Evolutionary conservation across 371 early-diverging fungal genomes (phyloP), one percentile per base, ranked within the genome.

Genomic region (Lichtheimia corymbifera): DNA sequence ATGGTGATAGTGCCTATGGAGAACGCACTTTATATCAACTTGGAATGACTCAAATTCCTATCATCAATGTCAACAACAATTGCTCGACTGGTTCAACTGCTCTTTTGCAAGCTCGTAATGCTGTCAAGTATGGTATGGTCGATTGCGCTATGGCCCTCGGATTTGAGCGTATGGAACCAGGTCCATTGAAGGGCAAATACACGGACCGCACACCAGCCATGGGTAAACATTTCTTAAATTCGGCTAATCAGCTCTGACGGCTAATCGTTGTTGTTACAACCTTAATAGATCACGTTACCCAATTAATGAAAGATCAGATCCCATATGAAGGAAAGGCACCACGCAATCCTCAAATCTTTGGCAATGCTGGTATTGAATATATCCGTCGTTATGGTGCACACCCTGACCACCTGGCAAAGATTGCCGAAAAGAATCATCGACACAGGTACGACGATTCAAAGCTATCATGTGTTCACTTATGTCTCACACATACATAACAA

Each of bases 41-140:
- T 17, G 88, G 87, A 15, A 84, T 84, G 87, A 85, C 86, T 18
- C 84, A 83, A 66, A 87, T 88, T 56, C 84, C 77, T 13, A 66
- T 74, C 35, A 70, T 72, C 63, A 92, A 92, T 62, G 90, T 89
- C 64, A 91, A 91, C 73, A 92, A 91, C 83, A 90, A 91, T 74
- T 90, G 93, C 70, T 83, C 89, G 5, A 90, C 91, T 30, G 91
- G 93, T 11, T 88, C 89, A 1, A 84, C 91, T 17, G 91, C 93
- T n/a, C 74, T 91, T 51, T 88, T 72, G 64, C 74, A 86, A 63
- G 92, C 91, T 11, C 84, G 88, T 25, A 82, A 83, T 62, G 82
- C 86, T 0, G 77, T 92, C 59, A 87, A 82, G 25, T 74, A 76
- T 27, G 91, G 93, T 14, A 61, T 71, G 41, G 85, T 73, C n/a